Evolutionary conservation across 139 green algal genomes (phyloP).

Genomic region (Zygnema circumcarinatum): DNA sequence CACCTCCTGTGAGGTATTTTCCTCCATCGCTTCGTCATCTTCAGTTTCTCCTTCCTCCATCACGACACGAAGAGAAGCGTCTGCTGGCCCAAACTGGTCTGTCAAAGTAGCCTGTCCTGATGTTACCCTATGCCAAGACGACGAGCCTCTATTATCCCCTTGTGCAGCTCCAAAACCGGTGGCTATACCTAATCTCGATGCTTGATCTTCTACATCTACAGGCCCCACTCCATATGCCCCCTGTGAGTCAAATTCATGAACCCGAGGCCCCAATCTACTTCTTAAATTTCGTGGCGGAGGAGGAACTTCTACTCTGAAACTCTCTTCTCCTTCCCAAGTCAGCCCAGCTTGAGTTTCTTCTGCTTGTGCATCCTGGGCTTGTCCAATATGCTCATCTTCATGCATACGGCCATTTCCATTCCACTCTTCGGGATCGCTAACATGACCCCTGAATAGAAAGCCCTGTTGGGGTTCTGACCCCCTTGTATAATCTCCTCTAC

Average conservation of each 20-base stretch:
- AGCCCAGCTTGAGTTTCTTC: no score
- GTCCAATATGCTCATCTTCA: not conserved
- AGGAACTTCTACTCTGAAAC: not conserved
- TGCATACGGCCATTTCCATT: not conserved
- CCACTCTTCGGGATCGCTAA: not conserved
- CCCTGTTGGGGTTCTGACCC: not conserved
- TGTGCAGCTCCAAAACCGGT: not conserved
- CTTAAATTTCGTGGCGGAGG: not conserved
- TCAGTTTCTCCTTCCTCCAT: not conserved
- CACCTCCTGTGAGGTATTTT: not conserved
- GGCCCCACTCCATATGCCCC: not conserved
- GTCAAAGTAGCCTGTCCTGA: not conserved
- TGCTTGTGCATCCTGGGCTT: no score
- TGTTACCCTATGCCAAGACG: not conserved
- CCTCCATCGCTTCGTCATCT: not conserved
- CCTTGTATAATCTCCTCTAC: not conserved
- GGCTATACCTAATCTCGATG: not conserved
- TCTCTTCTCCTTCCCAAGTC: not conserved
- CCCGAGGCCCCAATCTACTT: not conserved
- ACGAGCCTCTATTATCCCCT: not conserved
- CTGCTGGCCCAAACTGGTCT: not conserved
- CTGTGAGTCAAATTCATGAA: not conserved
- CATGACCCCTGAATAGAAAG: not conserved
- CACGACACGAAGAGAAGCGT: not conserved
- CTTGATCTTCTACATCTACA: not conserved